Conservation (phyloP, 495 filamentous ascomycete species). For the Beverwykella pulmonaria region DNA sequence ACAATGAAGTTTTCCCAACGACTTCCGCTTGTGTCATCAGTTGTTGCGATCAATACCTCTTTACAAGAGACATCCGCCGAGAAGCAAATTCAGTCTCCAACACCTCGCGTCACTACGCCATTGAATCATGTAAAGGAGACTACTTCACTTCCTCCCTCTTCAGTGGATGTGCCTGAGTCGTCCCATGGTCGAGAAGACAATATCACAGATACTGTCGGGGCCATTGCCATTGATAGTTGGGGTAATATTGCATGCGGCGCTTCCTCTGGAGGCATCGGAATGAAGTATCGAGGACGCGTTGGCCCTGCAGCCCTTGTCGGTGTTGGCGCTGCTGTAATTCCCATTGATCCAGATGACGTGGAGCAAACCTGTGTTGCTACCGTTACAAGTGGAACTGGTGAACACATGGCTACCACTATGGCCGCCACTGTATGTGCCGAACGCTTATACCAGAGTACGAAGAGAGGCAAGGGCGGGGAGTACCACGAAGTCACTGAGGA, state of each 20-base stretch:
- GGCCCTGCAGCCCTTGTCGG: constrained; percentile 92
- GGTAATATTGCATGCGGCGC: constrained; percentile 95
- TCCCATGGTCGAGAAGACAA: constrained; percentile 44
- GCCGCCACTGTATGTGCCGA: constrained; percentile 78
- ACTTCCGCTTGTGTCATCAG: not conserved
- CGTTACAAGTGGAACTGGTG: constrained; percentile 90
- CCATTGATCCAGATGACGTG: constrained; percentile 62
- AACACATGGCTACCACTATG: constrained; percentile 93
- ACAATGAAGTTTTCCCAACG: constrained; percentile 1
- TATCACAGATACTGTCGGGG: constrained; percentile 92
- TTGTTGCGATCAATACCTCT: not conserved
- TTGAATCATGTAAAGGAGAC: constrained; percentile 16
- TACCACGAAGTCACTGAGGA: constrained; percentile 71
- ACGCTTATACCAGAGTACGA: constrained; percentile 68
- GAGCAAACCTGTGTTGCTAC: constrained; percentile 67
- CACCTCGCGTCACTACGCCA: constrained; percentile 20
- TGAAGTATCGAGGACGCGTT: constrained; percentile 90
- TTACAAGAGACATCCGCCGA: constrained; percentile 21
- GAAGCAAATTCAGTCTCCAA: constrained; percentile 15
- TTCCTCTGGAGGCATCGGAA: constrained; percentile 97
- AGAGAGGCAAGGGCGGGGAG: constrained; percentile 59
- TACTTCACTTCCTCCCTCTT: constrained; percentile 14
- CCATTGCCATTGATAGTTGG: constrained; percentile 81
- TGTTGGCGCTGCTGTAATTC: constrained; percentile 85
- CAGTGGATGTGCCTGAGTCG: not conserved